Evolutionary conservation across 2,329 filamentous ascomycete genomes (phyloP).

Genomic region (Calonectria montana): DNA sequence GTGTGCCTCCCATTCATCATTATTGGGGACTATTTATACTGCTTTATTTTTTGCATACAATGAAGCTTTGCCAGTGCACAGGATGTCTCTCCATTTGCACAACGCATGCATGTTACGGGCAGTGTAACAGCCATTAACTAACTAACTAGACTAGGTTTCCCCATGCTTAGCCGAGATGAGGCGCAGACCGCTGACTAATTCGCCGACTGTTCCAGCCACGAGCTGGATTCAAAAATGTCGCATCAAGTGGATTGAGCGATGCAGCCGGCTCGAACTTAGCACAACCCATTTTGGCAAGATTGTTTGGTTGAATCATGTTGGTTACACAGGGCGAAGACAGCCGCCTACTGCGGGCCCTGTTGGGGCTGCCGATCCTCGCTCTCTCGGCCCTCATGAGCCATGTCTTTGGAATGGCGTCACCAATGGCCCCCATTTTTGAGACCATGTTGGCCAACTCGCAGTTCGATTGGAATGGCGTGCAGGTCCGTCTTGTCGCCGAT

Average conservation of each 20-base stretch:
- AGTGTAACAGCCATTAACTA: no score
- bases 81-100: no score
- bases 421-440: constrained; percentile 26
- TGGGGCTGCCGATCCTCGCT: constrained; percentile 35
- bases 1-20: no score
- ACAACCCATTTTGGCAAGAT: background rate
- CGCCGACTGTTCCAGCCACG: background rate
- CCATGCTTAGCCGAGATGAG: background rate
- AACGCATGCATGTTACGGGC: no score
- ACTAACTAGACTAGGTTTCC: background rate
- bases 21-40: no score
- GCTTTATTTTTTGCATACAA: no score
- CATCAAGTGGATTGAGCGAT: background rate
- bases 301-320: background rate
- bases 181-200: constrained; percentile 2
- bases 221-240: constrained; percentile 1
- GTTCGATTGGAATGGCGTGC: constrained; percentile 14
- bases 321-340: constrained; percentile 1
- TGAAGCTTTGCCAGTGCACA: no score
- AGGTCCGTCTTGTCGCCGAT: constrained; percentile 19
- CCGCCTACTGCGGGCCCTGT: constrained; percentile 28
- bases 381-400: constrained; percentile 33
- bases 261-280: background rate
- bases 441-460: constrained; percentile 11
- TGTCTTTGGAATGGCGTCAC: constrained; percentile 34